A percentile compares a stretch with the other conserved stretches of the same genome.
Conservation (phyloP, 2,329 filamentous ascomycete genomes). For the Tolypocladium amazonense region DNA sequence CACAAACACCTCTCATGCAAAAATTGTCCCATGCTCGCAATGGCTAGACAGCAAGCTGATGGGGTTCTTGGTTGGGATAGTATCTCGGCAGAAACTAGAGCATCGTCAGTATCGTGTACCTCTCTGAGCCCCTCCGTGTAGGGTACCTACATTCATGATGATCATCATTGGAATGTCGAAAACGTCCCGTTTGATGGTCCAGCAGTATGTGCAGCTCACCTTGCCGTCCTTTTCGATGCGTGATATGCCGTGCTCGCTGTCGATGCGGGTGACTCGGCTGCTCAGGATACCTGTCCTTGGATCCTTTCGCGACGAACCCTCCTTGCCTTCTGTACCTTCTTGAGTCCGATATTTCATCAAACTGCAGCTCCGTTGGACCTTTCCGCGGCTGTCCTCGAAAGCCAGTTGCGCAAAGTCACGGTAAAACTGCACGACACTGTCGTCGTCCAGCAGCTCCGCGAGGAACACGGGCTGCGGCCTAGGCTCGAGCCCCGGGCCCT, state of each 20-base stretch:
- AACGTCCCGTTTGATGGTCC: constrained; percentile 92
- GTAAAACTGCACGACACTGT: constrained; percentile 88
- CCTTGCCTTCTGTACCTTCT: constrained; percentile 37
- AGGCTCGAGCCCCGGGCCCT: constrained; percentile 29
- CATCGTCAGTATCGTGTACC: constrained; percentile 8
- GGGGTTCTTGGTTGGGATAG: constrained; percentile 44
- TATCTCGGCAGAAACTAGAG: constrained; percentile 48
- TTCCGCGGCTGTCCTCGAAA: constrained; percentile 81
- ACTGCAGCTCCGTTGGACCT: constrained; percentile 73
- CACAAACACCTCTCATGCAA: constrained; percentile 6
- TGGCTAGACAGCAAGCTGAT: constrained; percentile 42
- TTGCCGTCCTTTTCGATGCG: constrained; percentile 78
- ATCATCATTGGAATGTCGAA: constrained; percentile 99
- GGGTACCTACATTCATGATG: constrained; percentile 80
- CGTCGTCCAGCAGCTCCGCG: constrained; percentile 85
- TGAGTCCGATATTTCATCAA: constrained; percentile 83
- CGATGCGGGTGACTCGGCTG: constrained; percentile 50
- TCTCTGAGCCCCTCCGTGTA: background rate
- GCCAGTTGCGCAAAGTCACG: constrained; percentile 90
- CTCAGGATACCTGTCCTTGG: constrained; percentile 37
- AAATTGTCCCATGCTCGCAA: constrained; percentile 8
- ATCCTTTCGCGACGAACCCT: constrained; percentile 35
- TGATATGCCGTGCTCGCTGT: constrained; percentile 69
- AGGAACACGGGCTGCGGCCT: constrained; percentile 72
- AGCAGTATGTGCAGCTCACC: constrained; percentile 91